Evolutionary conservation across 345 rosid genomes (phyloP), one percentile per base, ranked within the genome.

Genomic region (Erysimum cheiranthoides): DNA sequence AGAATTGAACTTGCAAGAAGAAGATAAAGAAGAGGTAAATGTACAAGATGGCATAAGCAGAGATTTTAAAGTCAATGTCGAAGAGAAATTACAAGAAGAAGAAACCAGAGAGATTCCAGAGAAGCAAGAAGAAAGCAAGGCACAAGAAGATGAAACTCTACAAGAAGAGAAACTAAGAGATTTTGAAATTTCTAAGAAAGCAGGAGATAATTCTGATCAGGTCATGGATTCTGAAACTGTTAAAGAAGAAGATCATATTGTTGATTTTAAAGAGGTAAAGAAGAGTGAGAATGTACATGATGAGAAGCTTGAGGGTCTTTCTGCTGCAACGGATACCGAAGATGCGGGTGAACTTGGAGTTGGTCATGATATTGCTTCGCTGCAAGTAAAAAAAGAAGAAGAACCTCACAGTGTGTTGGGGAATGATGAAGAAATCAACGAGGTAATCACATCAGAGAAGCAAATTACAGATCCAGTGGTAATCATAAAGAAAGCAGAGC

Each of bases 211-310:
- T 21, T 21, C 25, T 21, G 25, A 21, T 21, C 25, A 21, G 25
- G 25, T 21, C 25, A 21, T 21, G 25, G 25, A 21, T 1, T 21
- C 25, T 21, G 25, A n/a, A n/a, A n/a, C n/a, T n/a, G n/a, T n/a
- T n/a, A n/a, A n/a, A n/a, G n/a, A n/a, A n/a, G n/a, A n/a, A n/a
- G n/a, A n/a, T n/a, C n/a, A n/a, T n/a, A n/a, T n/a, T n/a, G 9
- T 30, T 46, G 71, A 36, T 30, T 68, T 17, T 57, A 70, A 58
- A 76, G 73, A 66, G 21, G 65, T 8, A 68, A 77, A 69, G 40
- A 74, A 77, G 76, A 35, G 4, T 35, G 73, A 56, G 17, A 78
- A 61, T 51, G 73, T 45, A 39, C 80, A 78, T 50, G 71, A 61
- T 58, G 82, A 59, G 56, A 78, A 54, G 30, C n/a, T 14, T n/a